phyloP scores from a whole-genome alignment of 2,329 filamentous ascomycete species.

The Penicillium italicum region DNA sequence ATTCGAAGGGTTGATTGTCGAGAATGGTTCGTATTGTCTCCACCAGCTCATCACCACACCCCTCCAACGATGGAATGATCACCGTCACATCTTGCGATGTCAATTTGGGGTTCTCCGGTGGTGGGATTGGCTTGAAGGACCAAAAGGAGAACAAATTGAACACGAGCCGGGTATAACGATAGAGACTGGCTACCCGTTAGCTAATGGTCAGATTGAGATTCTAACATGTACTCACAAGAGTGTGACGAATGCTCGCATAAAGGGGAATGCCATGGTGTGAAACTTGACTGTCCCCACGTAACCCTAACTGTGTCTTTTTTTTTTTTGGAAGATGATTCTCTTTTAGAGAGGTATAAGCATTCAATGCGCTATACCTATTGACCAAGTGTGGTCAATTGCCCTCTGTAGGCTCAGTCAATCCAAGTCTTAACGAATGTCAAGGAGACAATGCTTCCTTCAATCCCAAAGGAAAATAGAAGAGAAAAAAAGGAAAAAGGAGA shows the following conservation, averaged over 20 bases:
- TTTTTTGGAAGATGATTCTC: neutral
- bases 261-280: conserved; percentile 37
- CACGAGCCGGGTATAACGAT: conserved; percentile 81
- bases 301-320: neutral
- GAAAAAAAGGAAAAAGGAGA: conserved; percentile 14
- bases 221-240: conserved; percentile 35
- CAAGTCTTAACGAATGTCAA: conserved; percentile 24
- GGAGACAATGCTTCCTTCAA: conserved; percentile 21
- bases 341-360: neutral
- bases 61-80: conserved; percentile 88
- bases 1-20: conserved; percentile 56
- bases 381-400: conserved; percentile 7
- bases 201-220: conserved; percentile 8
- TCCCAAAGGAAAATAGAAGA: conserved; percentile 12
- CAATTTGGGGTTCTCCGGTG: conserved; percentile 75
- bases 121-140: conserved; percentile 78
- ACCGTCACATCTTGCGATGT: conserved; percentile 84
- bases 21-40: conserved; percentile 65
- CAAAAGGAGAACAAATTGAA: conserved; percentile 84
- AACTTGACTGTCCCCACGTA: conserved; percentile 1
- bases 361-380: neutral
- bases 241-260: conserved; percentile 40
- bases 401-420: neutral
- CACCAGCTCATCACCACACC: conserved; percentile 76
- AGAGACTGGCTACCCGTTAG: conserved; percentile 50